Evolutionary conservation across 371 early-diverging fungal genomes (phyloP), one percentile per base, ranked within the genome.

Genomic region (Paraphysoderma sedebokerense): DNA sequence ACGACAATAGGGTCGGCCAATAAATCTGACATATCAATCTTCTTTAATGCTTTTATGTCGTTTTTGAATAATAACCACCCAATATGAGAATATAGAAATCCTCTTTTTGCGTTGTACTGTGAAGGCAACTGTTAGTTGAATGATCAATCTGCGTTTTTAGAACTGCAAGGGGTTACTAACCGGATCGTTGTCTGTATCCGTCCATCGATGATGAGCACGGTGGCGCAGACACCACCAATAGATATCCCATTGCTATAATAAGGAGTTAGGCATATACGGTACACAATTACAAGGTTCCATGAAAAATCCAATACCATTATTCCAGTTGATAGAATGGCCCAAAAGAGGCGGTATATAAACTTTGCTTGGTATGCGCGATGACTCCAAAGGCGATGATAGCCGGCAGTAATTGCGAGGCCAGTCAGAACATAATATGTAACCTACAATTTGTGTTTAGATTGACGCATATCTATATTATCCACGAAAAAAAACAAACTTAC

Each of bases 131-230:
- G n/a, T n/a, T n/a, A n/a, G n/a, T n/a, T n/a, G n/a, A n/a, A n/a
- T n/a, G n/a, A n/a, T n/a, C n/a, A n/a, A n/a, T n/a, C n/a, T n/a
- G n/a, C n/a, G n/a, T n/a, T n/a, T n/a, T n/a, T n/a, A n/a, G n/a
- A n/a, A n/a, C n/a, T n/a, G n/a, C n/a, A n/a, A n/a, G n/a, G n/a
- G n/a, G n/a, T n/a, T n/a, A n/a, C n/a, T n/a, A n/a, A n/a, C n/a
- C n/a, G 90, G 93, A 57, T 91, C 93, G 61, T 76, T 75, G 28
- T 81, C 77, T 9, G 90, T 88, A 59, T 92, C 93, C 13, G 91
- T 89, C 57, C 73, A 88, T 41, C 89, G 72, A 68, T 93, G 95
- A 60, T 92, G 93, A 49, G 87, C 83, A 49, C 92, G 82, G 58
- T 87, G 87, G 47, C 77, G 79, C 22, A 82, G 69, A 29, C 74